Evolutionary conservation across 345 rosid genomes (phyloP), one percentile per base, ranked within the genome.

Genomic region (Sonneratia caseolaris): DNA sequence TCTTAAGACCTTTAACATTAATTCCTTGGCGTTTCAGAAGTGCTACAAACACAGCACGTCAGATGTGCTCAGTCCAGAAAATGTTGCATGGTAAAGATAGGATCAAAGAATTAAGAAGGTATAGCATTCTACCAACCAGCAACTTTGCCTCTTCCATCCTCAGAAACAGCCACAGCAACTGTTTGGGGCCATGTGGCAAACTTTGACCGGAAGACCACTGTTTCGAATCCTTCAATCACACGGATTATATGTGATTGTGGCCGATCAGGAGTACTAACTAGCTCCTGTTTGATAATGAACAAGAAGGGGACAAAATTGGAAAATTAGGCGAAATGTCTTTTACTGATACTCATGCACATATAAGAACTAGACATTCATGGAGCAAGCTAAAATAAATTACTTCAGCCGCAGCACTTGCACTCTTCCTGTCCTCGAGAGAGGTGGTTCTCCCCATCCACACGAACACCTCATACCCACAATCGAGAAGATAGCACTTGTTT

Each of bases 61-160:
- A 73, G 45, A 1, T 35, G 74, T 68, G 36, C 35, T 45, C 16
- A 55, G 49, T 40, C 64, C 59, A 64, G 66, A 32, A 62, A 8
- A 27, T 13, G 38, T 62, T 35, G 32, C 16, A 27, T 3, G 10
- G 11, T 9, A 62, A 32, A 27, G 66, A 35, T 35, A 62, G 27
- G 2, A 35, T n/a, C 36, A 22, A 22, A 62, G 38, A 62, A 62
- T 1, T 27, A 27, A 32, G 9, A 27, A 27, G 3, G 12, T 62
- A 53, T 47, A 13, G 22, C 6, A 8, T 37, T 43, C 70, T 81
- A 7, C 51, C 15, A 47, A 96, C 99, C 98, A 73, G 99, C 99
- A 75, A 96, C 98, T 84, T 92, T 92, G 85, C 99, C 98, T 82
- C 96, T 87, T 74, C 99, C 99, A 80, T 92, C 98, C 83, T 87